Base-by-base conservation (phyloP, 2,329 filamentous ascomycete species). In the Metarhizium album region DNA sequence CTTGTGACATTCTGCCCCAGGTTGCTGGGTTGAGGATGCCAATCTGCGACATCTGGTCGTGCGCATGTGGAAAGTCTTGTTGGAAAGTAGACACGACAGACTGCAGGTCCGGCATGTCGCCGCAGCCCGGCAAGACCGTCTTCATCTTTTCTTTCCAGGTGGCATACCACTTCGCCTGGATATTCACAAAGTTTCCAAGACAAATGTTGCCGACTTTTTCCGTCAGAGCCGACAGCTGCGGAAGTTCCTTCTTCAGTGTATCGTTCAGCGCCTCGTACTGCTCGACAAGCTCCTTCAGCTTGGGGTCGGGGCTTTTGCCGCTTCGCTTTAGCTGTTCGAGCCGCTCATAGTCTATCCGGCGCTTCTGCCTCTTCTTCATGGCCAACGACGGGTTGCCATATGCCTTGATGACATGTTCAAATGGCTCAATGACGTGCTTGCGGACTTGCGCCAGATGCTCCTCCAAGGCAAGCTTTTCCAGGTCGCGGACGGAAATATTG, bases 331-430 rank as follows among this genome's bases (percentile, higher is more conserved):
- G 76, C 58, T 86, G 80, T 61, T 87, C 83, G 58, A 81, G 88
- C 58, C 86, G 86, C 57, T 91, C 88, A 66, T 87, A 97, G 62
- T 96, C 90, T 16, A 91, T 72, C 14, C 94, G 79, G n/a, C 88
- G 84, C 72, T 97, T 97, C 59, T 90, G 85, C 23, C 93, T 86
- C 71, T 97, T 95, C 63, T 90, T 87, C 81, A 97, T 95, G 3
- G 93, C 85, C 53, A 90, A 79, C 46, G 90, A 87, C 2, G 91
- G 90, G 35, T 87, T 86, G 49, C 86, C 83, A 60, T 95, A 90
- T 8, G 88, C 76, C 60, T 86, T 84, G 64, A 93, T 86, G 29
- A 90, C 77, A 45, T 80, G 78, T 58, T 87, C 79, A 66, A 94
- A 88, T 1, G 89, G 91, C 57, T 90, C 84, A 55, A 95, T 88